A percentile compares a stretch with the other conserved stretches of the same genome.
Conservation (phyloP, 1,284 basidiomycete species). For the Cryptococcus maquisensis region DNA sequence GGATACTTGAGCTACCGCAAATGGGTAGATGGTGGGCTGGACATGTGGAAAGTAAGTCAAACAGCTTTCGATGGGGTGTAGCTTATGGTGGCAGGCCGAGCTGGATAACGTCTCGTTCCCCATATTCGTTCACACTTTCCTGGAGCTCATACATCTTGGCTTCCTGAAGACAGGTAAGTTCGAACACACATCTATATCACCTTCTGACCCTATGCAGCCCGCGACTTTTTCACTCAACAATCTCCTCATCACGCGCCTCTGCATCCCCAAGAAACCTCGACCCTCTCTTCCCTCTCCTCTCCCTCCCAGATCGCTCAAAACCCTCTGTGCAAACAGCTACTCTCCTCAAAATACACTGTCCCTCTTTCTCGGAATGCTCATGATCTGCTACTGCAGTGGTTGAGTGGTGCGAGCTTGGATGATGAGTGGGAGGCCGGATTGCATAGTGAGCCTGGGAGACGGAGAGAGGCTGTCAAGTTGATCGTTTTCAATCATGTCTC, state of each 20-base stretch:
- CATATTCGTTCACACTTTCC: constrained; percentile 94
- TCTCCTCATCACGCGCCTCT: constrained; percentile 64
- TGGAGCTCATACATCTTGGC: constrained; percentile 87
- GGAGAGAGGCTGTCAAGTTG: constrained; percentile 71
- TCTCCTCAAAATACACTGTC: constrained; percentile 81
- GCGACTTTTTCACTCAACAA: constrained; percentile 70
- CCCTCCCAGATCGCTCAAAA: constrained; percentile 59
- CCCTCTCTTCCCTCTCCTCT: constrained; percentile 65
- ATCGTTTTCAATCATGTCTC: constrained; percentile 91
- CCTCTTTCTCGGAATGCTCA: constrained; percentile 90
- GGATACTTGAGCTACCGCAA: constrained; percentile 76
- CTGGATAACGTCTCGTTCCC: constrained; percentile 88
- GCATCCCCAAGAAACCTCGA: constrained; percentile 70
- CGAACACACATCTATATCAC: not conserved
- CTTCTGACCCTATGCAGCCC: constrained; percentile 55
- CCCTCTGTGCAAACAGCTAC: constrained; percentile 75
- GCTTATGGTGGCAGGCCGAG: constrained; percentile 64
- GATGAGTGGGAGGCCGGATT: constrained; percentile 73
- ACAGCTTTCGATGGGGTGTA: not conserved
- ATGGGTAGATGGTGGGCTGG: constrained; percentile 56
- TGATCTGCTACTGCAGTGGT: constrained; percentile 87
- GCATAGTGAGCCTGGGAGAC: constrained; percentile 60
- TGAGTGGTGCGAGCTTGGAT: constrained; percentile 78
- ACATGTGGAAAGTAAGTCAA: constrained; percentile 85
- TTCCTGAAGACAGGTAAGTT: constrained; percentile 78